Base-by-base conservation (phyloP, 129 eudicot genomes). In the Calendula officinalis region DNA sequence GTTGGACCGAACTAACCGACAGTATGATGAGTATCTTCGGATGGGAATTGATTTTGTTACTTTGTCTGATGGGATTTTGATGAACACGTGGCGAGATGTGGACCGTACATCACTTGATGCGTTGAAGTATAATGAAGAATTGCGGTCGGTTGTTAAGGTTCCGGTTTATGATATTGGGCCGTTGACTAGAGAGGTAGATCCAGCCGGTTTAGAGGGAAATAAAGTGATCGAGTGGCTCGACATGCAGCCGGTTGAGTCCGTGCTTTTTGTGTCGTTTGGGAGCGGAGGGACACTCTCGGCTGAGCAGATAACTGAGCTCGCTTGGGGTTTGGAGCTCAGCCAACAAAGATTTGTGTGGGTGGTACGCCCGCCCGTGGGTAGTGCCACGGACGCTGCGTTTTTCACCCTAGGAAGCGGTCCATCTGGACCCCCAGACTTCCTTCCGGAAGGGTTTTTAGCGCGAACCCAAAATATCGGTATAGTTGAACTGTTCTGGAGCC, bases 161-260 rank as follows among this genome's bases (percentile, higher is more conserved):
- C 91, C 91, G 68, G 78, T 87, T 71, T 79, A 78, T 50, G 80
- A 89, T 0, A 62, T 87, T 22, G 95, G 95, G 5, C 91, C 95
- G 7, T 46, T 84, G 15, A 59, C 36, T 3, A 76, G 82, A 54
- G 66, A 58, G 44, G 48, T 1, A 15, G 68, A 79, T 30, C 75
- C 62, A 38, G 57, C n/a, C 8, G 58, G 59, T 52, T 64, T 16
- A 30, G 13, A 48, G 3, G 67, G 51, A 11, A 59, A 33, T 42
- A 62, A 78, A 22, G 15, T 78, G 45, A 44, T 73, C 0, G 54
- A 74, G 36, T 87, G 95, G 95, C 71, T 87, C 8, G 80, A 87
- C 52, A 48, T 1, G 51, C 95, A 87, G 37, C 84, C 86, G 3
- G 1, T 3, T 49, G 86, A 81, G 12, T 87, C 91, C 7, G 82